These are phyloP conservation scores for Colletotrichum theobromicola DNA, from an alignment of 2,329 filamentous ascomycete genomes.

Conservation along the genomic window DNA sequence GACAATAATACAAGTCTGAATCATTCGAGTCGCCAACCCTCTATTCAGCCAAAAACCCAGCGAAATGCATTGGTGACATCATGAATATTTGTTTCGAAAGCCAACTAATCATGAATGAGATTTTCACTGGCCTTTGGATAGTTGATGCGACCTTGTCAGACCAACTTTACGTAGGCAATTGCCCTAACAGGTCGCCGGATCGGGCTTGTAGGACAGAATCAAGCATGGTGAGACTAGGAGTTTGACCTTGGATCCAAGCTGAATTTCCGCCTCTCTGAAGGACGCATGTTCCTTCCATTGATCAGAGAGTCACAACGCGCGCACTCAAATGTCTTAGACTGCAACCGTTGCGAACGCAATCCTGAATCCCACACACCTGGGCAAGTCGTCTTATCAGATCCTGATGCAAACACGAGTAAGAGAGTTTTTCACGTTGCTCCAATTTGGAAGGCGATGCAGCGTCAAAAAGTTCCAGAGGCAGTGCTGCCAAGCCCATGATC, in stretches of 20 bases:
- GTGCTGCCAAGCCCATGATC: not conserved
- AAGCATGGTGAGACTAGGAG: not conserved
- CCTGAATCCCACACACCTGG: not conserved
- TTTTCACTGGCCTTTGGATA: not conserved
- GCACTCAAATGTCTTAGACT: not conserved
- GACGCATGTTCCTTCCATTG: not conserved
- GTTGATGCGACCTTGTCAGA: not conserved
- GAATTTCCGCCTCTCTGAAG: rapidly evolving
- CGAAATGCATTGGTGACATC: rapidly evolving
- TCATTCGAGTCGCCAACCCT: too few relatives aligned
- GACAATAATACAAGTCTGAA: too few relatives aligned
- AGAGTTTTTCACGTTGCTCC: not conserved
- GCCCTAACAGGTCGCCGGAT: too few relatives aligned
- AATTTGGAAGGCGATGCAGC: not conserved
- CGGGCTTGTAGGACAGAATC: too few relatives aligned
- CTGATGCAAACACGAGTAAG: rapidly evolving
- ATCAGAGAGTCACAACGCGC: not conserved
- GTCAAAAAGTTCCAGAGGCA: not conserved
- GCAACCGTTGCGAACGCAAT: rapidly evolving
- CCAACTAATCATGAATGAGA: too few relatives aligned
- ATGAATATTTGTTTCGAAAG: not conserved
- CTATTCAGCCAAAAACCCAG: too few relatives aligned
- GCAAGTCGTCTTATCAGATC: not conserved
- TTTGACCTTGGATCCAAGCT: not conserved
- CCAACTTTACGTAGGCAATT: too few relatives aligned